Conservation (phyloP, 345 rosid species). For the Lepidium africanum region DNA sequence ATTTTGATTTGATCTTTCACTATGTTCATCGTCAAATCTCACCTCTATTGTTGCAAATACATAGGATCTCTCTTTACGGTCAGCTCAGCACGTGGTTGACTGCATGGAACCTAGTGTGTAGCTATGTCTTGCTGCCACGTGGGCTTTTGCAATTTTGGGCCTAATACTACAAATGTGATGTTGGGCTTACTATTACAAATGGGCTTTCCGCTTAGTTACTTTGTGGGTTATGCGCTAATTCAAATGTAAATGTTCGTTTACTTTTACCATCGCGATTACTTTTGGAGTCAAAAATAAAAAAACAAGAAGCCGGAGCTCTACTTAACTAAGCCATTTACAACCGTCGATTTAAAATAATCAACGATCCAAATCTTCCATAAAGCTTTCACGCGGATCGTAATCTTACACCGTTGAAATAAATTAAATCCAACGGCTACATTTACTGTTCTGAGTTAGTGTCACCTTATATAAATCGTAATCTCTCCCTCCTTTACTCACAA, state of each 20-base stretch:
- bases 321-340: neutral
- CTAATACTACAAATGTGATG: neutral
- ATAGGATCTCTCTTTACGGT: slow-evolving; percentile 22
- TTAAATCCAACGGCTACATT: neutral
- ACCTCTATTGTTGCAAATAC: neutral
- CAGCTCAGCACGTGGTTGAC: slow-evolving; percentile 17
- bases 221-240: no score
- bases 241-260: no score
- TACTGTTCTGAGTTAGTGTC: neutral
- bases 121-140: neutral
- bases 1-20: neutral
- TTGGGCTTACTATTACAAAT: no score
- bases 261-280: no score
- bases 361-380: neutral
- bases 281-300: no score
- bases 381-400: neutral
- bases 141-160: neutral
- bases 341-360: neutral
- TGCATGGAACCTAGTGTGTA: slow-evolving; percentile 2
- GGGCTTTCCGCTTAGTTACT: no score
- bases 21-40: neutral
- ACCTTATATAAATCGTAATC: neutral
- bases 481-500: neutral
- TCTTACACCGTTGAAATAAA: neutral
- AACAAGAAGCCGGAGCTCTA: no score